Base-by-base conservation (phyloP, 371 early-diverging fungal species). In the Rhizopus arrhizus region DNA sequence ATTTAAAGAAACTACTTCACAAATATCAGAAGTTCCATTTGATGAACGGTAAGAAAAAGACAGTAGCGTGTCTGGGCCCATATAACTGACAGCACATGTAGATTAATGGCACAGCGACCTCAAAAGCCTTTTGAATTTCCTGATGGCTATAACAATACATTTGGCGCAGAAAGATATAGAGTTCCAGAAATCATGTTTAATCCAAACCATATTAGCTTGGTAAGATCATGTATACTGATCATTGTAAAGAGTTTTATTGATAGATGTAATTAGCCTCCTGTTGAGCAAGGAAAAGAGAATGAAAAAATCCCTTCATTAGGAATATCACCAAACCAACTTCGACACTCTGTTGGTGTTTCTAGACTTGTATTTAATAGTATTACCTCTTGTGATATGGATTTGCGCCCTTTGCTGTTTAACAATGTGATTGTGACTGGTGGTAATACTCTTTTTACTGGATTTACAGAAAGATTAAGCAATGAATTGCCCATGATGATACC, bases 351-450 rank as follows among this genome's bases (percentile, higher is more conserved):
- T 12, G 87, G 90, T 34, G 69, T 89, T 52, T 88, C 83, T 48
- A 82, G 84, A 53, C 74, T 96, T 65, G 85, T 91, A 11, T 80
- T 81, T 40, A 80, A 82, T 64, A 86, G 91, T 77, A 80, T 92
- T 15, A 69, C 67, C 53, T 69, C 77, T 16, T 93, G 93, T 67
- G 99, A 97, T 62, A 77, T 88, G 33, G 99, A 98, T 70, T 66
- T 96, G 54, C 90, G 95, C 7, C 88, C 92, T 7, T 77, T 86
- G 15, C 78, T 98, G 33, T 85, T 87, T 52, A 74, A 77, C 63
- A 93, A 90, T 64, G 82, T 97, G 9, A 89, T 97, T 6, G 71
- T 95, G 31, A 91, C 95, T 0, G 99, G 99, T 35, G 99, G 95
- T 35, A 93, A 85, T 64, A 89, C 95, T 7, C 65, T 94, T 52